Conservation (phyloP, 164 flowering plant species). For the Nymphaea colorata region DNA sequence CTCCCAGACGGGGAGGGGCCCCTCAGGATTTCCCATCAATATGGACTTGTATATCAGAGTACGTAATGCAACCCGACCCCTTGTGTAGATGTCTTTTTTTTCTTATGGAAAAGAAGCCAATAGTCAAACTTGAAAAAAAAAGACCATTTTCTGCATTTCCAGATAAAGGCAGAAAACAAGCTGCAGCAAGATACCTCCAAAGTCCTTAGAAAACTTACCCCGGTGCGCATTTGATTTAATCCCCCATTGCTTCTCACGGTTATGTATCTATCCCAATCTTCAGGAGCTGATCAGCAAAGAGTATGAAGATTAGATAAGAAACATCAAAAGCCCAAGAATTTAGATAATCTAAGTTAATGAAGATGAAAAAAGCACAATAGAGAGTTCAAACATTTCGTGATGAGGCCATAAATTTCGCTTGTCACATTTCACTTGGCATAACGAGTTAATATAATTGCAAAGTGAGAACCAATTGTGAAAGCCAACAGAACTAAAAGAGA, state of each 20-base stretch:
- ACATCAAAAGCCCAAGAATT: background rate
- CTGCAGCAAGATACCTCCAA: background rate
- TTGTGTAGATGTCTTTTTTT: too few relatives aligned
- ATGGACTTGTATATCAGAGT: too few relatives aligned
- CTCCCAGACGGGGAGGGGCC: too few relatives aligned
- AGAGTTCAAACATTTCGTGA: background rate
- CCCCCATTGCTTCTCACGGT: constrained; percentile 93
- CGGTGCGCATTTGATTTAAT: constrained; percentile 96
- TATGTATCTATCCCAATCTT: constrained; percentile 42
- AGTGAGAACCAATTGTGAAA: background rate
- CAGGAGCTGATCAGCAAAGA: constrained; percentile 27
- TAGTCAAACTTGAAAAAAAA: too few relatives aligned
- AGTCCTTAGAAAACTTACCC: constrained; percentile 44
- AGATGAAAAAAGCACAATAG: background rate
- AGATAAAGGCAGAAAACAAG: background rate
- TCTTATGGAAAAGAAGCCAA: too few relatives aligned
- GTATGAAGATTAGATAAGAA: background rate
- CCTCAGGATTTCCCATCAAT: too few relatives aligned
- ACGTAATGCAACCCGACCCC: too few relatives aligned
- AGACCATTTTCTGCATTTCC: too few relatives aligned
- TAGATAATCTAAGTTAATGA: background rate
- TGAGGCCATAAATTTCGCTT: background rate
- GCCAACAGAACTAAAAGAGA: background rate
- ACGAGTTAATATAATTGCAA: background rate
- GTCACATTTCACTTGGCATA: too few relatives aligned